Evolutionary conservation across 129 eudicot species (phyloP).

Genomic region (Dittrichia graveolens): DNA sequence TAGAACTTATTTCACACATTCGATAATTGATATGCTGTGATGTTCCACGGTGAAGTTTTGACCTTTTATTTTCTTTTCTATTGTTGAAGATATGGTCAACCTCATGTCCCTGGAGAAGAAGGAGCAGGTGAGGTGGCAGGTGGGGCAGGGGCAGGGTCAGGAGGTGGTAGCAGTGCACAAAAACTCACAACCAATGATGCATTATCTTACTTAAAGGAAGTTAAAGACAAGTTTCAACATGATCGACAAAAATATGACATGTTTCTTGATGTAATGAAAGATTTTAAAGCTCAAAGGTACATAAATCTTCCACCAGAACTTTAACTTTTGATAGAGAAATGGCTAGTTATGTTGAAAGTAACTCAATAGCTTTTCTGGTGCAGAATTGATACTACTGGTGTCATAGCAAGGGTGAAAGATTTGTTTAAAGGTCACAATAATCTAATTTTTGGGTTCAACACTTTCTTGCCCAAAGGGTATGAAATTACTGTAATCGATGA

Average conservation of each 20-base stretch:
- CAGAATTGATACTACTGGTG: conserved; percentile 87
- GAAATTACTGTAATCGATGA: conserved; percentile 84
- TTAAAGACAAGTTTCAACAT: conserved; percentile 88
- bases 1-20: not conserved
- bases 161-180: conserved; percentile 52
- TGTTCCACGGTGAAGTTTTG: not conserved
- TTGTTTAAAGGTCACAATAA: conserved; percentile 83
- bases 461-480: conserved; percentile 93
- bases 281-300: conserved; percentile 95
- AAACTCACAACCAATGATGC: conserved; percentile 93
- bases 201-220: conserved; percentile 79
- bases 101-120: conserved; percentile 54
- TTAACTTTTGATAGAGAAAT: not conserved
- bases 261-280: conserved; percentile 89
- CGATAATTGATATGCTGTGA: not conserved
- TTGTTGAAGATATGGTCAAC: conserved; percentile 62
- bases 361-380: conserved; percentile 14
- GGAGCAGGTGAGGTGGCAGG: conserved; percentile 41
- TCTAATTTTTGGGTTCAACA: conserved; percentile 84
- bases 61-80: not conserved
- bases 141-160: conserved; percentile 46
- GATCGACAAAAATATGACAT: conserved; percentile 83
- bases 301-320: not conserved
- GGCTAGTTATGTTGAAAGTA: not conserved
- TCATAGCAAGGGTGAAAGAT: conserved; percentile 74